Evolutionary conservation across 495 filamentous ascomycete genomes (phyloP), one percentile per base, ranked within the genome.

Genomic region (Daldinia concentrica): DNA sequence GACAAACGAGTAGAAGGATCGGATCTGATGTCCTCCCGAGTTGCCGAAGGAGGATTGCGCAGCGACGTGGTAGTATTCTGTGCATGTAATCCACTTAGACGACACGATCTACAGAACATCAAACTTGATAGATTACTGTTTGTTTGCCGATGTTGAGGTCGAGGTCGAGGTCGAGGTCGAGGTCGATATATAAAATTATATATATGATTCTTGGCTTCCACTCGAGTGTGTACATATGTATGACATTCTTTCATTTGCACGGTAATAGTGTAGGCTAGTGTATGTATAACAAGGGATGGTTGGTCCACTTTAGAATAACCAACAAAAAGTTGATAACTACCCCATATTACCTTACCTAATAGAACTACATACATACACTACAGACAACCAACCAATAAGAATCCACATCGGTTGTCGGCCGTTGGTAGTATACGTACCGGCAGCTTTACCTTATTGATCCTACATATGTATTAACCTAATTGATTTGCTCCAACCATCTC

Each of bases 21-120:
- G 61, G 61, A 65, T 73, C 55, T 45, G 29, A 29, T 61, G 43
- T 30, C 29, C 39, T 68, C 17, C 70, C 64, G 64, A 61, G 60
- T 15, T 68, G 32, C 56, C 60, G 56, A 68, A 68, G 56, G 60
- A 22, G 58, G n/a, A 67, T 54, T 45, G 50, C 3, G 22, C 30
- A 56, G 37, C 39, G 50, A 55, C 9, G 11, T 66, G 19, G 48
- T 66, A 32, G 41, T 51, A 58, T 66, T 52, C 36, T 52, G 37
- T 52, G 26, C 55, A 55, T 58, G 32, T 48, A 66, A 57, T 30
- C 64, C 64, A 64, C 60, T 64, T 56, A 39, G 29, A 55, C 17
- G 68, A 64, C 60, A 39, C 58, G 75, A 75, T 75, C 72, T 75
- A 58, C 72, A 3, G 75, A 59, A 14, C 34, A 77, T 77, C 72